phyloP scores from a whole-genome alignment of 768 basidiomycete species.

The Kwoniella pini region DNA sequence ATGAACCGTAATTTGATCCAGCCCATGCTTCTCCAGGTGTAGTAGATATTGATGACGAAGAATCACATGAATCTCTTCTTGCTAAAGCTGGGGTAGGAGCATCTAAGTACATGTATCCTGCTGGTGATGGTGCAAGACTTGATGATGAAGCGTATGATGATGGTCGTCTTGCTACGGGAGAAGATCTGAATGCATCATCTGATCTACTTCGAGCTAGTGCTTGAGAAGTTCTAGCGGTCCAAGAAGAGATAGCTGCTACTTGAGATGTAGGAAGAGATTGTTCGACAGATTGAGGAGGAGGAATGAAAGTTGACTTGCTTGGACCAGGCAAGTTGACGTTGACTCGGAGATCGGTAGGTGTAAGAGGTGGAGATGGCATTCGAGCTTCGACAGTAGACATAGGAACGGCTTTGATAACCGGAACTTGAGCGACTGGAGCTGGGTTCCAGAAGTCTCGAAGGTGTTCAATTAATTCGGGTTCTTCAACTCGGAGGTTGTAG shows the following conservation, averaged over 20 bases:
- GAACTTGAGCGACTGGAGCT: conserved; percentile 16
- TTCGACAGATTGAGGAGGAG: conserved; percentile 16
- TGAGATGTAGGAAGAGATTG: conserved; percentile 13
- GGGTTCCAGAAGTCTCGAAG: conserved; percentile 62
- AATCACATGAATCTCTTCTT: conserved; percentile 37
- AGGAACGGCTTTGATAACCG: conserved; percentile 5
- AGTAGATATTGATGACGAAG: conserved; percentile 23
- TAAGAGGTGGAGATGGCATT: conserved; percentile 27
- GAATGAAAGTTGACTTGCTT: conserved; percentile 23
- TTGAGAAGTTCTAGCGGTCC: conserved; percentile 27
- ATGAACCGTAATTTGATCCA: conserved; percentile 15
- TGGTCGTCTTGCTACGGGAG: conserved; percentile 8
- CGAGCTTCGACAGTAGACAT: background rate
- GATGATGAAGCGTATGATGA: conserved; percentile 13
- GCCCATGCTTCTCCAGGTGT: conserved; percentile 33
- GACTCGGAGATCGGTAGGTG: conserved; percentile 32
- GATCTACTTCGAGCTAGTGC: conserved; percentile 21
- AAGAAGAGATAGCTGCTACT: conserved; percentile 25
- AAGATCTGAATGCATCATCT: conserved; percentile 19
- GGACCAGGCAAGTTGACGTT: conserved; percentile 24
- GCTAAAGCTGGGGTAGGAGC: conserved; percentile 46
- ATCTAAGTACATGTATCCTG: conserved; percentile 37
- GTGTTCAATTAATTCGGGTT: conserved; percentile 67
- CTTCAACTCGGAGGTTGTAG: conserved; percentile 83
- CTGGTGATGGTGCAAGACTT: conserved; percentile 12